These are phyloP conservation scores for Saitozyma sp. DNA, from an alignment of 768 basidiomycete genomes.

Conservation along the genomic window DNA sequence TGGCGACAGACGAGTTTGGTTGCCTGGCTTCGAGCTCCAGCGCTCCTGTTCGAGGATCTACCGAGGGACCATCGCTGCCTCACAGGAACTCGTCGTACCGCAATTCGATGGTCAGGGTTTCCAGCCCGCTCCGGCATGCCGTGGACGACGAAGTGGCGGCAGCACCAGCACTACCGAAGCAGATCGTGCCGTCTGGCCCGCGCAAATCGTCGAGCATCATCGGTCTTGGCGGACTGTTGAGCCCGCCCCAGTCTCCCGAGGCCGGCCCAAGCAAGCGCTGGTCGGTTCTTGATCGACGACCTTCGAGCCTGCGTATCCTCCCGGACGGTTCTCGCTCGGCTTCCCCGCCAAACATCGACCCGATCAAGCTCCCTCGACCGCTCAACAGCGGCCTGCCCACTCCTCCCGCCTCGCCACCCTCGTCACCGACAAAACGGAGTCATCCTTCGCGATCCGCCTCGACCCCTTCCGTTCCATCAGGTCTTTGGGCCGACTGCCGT, in stretches of 20 bases:
- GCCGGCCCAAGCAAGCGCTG: constrained; percentile 4
- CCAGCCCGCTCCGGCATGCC: constrained; percentile 46
- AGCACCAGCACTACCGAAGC: not conserved
- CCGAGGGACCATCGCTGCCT: not conserved
- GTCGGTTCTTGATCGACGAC: constrained; percentile 29
- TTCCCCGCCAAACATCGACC: not conserved
- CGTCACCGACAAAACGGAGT: no score
- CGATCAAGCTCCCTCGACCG: no score
- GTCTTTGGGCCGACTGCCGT: constrained; percentile 15
- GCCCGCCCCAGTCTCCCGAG: constrained; percentile 31
- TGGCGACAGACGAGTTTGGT: constrained; percentile 7
- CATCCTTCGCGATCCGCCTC: not conserved
- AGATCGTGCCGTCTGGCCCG: constrained; percentile 11
- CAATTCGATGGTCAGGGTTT: constrained; percentile 36
- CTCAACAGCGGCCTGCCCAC: constrained; percentile 11
- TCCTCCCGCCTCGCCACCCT: constrained; percentile 25
- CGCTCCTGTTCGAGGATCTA: not conserved
- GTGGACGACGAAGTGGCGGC: constrained; percentile 39
- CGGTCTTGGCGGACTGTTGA: constrained; percentile 32
- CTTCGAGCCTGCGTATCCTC: constrained; percentile 7
- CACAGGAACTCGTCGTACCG: constrained; percentile 17
- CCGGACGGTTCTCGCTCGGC: constrained; percentile 18
- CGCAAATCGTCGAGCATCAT: constrained; percentile 17
- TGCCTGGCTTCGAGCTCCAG: constrained; percentile 7
- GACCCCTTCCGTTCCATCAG: constrained; percentile 4